These are phyloP conservation scores for Ambrosiella xylebori DNA, from an alignment of 2,329 filamentous ascomycete species.

Conservation along the genomic window DNA sequence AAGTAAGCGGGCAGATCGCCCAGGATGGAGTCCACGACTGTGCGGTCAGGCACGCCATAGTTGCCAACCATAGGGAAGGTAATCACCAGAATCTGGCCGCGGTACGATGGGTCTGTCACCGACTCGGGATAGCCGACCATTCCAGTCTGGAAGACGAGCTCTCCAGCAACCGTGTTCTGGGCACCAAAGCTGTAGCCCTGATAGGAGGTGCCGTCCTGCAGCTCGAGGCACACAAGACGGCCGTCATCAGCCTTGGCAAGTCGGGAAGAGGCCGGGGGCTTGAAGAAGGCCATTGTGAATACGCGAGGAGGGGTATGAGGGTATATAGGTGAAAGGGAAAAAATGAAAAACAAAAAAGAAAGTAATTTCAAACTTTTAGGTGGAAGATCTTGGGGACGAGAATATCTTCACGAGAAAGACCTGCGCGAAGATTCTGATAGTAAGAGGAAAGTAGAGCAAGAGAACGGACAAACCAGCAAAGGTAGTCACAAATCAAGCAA, in stretches of 20 bases:
- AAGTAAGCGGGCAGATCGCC: constrained; percentile 81
- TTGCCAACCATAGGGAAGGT: constrained; percentile 94
- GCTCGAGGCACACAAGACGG: constrained; percentile 67
- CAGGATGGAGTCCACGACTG: constrained; percentile 69
- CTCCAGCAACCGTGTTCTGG: constrained; percentile 81
- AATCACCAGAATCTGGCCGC: constrained; percentile 86
- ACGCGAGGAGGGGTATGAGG: background rate
- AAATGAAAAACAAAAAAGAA: background rate
- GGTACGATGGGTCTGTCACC: constrained; percentile 72
- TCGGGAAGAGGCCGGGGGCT: constrained; percentile 43
- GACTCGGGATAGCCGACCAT: constrained; percentile 98
- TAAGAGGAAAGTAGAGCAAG: constrained; percentile 6
- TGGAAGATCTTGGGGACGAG: background rate
- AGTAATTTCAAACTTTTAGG: background rate
- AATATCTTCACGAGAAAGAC: background rate
- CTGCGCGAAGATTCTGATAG: constrained; percentile 1
- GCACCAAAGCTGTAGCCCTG: constrained; percentile 95
- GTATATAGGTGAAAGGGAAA: background rate
- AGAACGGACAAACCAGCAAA: constrained; percentile 4
- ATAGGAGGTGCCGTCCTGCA: constrained; percentile 79
- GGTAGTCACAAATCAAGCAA: constrained; percentile 14
- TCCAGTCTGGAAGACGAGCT: constrained; percentile 97
- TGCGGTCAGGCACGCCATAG: constrained; percentile 85
- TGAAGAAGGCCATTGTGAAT: constrained; percentile 19
- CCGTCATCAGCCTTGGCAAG: constrained; percentile 35